Evolutionary conservation across 345 rosid species (phyloP).

Genomic region (Microthlaspi erraticum): DNA sequence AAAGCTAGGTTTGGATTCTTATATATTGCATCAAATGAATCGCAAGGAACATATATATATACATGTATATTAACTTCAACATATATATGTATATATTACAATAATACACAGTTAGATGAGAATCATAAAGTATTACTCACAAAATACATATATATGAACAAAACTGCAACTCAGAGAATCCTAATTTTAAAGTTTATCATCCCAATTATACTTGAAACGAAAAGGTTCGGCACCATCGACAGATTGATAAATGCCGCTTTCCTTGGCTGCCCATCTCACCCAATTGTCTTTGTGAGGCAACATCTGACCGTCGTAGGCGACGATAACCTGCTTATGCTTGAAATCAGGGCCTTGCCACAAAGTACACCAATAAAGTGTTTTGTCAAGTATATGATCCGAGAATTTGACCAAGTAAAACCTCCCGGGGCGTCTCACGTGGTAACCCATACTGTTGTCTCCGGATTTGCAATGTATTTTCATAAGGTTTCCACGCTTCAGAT

Average conservation of each 20-base stretch:
- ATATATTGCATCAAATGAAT: no score
- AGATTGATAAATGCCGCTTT: slow-evolving; percentile 19
- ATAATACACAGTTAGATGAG: no score
- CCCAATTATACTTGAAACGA: slow-evolving; percentile 12
- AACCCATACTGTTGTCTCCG: not conserved
- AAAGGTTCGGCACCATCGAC: not conserved
- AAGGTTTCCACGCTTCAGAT: not conserved
- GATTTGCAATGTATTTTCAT: slow-evolving; percentile 28
- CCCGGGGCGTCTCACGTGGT: not conserved
- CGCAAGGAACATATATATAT: no score
- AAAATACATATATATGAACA: not conserved
- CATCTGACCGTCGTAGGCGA: not conserved
- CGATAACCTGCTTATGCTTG: not conserved
- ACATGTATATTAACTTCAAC: no score
- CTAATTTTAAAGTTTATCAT: not conserved
- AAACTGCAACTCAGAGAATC: not conserved
- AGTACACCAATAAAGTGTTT: slow-evolving; percentile 9
- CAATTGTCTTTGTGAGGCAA: not conserved
- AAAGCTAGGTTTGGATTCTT: no score
- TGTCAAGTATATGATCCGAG: not conserved
- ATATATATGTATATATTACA: no score
- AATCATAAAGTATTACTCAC: not conserved
- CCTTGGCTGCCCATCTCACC: slow-evolving; percentile 18
- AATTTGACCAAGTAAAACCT: not conserved
- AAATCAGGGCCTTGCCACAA: not conserved